Percentiles rank a stretch among this genome's conserved stretches.
These are phyloP conservation scores for Hypocreales sp. DNA, from an alignment of 2,329 filamentous ascomycete genomes.

Conservation along the genomic window DNA sequence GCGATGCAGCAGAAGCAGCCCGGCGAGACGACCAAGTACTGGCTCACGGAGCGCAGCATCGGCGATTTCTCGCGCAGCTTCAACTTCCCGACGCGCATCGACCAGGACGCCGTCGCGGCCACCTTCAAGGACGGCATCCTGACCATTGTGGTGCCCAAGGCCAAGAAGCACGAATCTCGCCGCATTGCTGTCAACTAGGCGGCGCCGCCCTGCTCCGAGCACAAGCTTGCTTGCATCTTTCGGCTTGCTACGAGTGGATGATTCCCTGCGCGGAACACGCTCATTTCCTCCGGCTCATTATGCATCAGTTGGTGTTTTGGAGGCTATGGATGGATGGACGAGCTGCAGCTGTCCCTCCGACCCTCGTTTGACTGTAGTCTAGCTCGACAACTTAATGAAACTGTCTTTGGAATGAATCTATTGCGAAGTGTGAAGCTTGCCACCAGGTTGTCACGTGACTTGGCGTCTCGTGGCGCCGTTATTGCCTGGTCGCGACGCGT, in stretches of 20 bases:
- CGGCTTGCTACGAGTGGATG: neutral
- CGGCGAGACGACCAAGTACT: conserved; percentile 43
- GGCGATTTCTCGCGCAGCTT: conserved; percentile 56
- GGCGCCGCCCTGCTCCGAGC: too few relatives aligned
- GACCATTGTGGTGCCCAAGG: conserved; percentile 49
- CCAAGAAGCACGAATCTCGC: conserved; percentile 38
- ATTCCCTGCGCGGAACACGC: too few relatives aligned
- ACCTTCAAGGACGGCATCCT: conserved; percentile 51
- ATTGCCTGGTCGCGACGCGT: conserved; percentile 18
- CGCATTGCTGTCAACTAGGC: conserved; percentile 38
- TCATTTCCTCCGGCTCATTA: too few relatives aligned
- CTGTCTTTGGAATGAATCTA: too few relatives aligned
- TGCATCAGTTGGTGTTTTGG: too few relatives aligned
- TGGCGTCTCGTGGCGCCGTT: conserved; percentile 17
- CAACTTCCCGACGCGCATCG: conserved; percentile 48
- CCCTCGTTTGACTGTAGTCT: too few relatives aligned
- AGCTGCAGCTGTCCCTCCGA: too few relatives aligned
- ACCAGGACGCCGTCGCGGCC: conserved; percentile 45
- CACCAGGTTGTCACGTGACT: conserved; percentile 24
- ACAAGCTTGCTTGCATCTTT: too few relatives aligned
- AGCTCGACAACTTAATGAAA: too few relatives aligned
- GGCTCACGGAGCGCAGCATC: conserved; percentile 50
- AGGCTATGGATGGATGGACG: too few relatives aligned
- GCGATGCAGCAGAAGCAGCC: conserved; percentile 13
- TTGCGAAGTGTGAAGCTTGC: too few relatives aligned